Percentiles rank a stretch among this genome's conserved stretches.
These are phyloP conservation scores for Pseudocercospora macadamiae DNA, from an alignment of 2,329 filamentous ascomycete species.

Conservation along the genomic window DNA sequence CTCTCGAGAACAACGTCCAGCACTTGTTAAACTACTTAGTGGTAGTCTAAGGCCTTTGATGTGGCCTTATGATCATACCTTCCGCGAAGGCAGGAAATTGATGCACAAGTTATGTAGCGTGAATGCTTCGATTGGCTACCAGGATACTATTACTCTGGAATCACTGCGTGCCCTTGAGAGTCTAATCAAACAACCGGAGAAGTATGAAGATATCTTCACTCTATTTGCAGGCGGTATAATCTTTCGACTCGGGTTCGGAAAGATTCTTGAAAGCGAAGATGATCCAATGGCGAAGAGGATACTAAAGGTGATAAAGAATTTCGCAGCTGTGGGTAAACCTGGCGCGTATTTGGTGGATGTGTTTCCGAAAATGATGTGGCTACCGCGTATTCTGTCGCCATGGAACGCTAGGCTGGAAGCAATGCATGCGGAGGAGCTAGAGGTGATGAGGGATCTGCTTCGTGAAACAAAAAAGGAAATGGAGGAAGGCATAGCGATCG, in stretches of 20 bases:
- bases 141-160: not conserved
- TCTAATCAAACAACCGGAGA: not conserved
- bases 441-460: conserved; percentile 36
- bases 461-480: conserved; percentile 38
- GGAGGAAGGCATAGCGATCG: conserved; percentile 17
- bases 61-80: not conserved
- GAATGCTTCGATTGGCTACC: not conserved
- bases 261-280: not conserved
- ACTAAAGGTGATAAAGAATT: conserved; percentile 8
- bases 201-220: not conserved
- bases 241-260: not conserved
- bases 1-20: conserved; percentile 41
- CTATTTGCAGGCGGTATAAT: not conserved
- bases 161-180: not conserved
- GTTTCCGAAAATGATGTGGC: conserved; percentile 35
- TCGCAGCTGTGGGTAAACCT: conserved; percentile 43
- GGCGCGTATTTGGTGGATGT: conserved; percentile 43
- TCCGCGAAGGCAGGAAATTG: not conserved
- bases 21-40: conserved; percentile 33
- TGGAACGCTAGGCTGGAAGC: conserved; percentile 36
- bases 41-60: not conserved
- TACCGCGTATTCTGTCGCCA: conserved; percentile 36
- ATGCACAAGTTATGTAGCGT: not conserved
- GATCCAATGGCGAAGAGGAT: not conserved
- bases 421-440: conserved; percentile 34